Conservation (phyloP, 1,284 basidiomycete species). For the Irpex sp. region DNA sequence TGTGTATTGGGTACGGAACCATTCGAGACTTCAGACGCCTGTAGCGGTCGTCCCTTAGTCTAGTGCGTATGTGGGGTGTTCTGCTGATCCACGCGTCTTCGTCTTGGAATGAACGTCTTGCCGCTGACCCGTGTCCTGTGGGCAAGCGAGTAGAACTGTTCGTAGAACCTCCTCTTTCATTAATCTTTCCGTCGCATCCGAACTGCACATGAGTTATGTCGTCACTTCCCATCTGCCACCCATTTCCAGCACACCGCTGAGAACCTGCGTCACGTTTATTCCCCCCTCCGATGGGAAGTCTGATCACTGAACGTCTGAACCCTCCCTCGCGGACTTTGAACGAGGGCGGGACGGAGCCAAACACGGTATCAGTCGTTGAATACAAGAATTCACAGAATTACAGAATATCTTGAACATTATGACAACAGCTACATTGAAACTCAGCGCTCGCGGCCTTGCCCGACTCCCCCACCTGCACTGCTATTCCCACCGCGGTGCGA, state of each 20-base stretch:
- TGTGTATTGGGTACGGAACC: not conserved
- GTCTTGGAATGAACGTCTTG: constrained; percentile 3
- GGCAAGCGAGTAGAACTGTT: constrained; percentile 15
- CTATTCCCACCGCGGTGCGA: not conserved
- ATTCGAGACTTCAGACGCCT: not conserved
- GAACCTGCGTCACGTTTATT: not conserved
- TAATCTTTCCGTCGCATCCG: constrained; percentile 7
- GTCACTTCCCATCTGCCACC: constrained; percentile 6
- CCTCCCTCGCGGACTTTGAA: not conserved
- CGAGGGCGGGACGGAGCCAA: not conserved
- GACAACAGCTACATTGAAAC: not conserved
- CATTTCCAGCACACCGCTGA: not conserved
- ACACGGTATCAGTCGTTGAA: not conserved
- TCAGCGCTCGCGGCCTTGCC: not conserved
- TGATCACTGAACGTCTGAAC: not conserved
- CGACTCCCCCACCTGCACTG: not conserved
- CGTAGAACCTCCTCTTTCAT: constrained; percentile 8
- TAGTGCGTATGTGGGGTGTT: constrained; percentile 10
- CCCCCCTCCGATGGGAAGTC: not conserved
- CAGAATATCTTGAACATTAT: not conserved
- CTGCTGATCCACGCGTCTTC: constrained; percentile 13
- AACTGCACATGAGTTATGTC: constrained; percentile 5
- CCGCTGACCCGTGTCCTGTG: constrained; percentile 9
- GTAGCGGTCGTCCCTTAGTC: constrained; percentile 7
- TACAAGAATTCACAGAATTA: not conserved